Evolutionary conservation across 2,329 filamentous ascomycete species (phyloP), one percentile per base, ranked within the genome.

Genomic region (Penicillium expansum): DNA sequence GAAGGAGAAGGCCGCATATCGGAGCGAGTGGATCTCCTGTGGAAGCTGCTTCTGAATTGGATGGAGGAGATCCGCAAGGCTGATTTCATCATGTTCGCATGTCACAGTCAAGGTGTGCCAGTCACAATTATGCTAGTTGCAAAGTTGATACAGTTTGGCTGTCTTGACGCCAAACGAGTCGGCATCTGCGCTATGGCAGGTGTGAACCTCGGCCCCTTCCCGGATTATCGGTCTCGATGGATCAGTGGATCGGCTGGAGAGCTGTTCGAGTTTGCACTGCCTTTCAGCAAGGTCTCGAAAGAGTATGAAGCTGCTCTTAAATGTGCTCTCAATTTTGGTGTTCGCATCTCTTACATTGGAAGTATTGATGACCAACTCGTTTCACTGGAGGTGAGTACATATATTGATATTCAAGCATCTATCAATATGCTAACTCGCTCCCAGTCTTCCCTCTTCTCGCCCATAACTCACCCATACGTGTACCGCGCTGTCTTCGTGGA

Each of bases 321-420:
- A 67, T 83, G 84, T 10, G 88, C 89, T 1, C 79, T 99, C 7
- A 83, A 87, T 16, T 88, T 91, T 66, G 92, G 92, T 13, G 90
- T 90, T 14, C 85, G 91, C 39, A 85, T 97, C 48, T 89, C 92
- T 0, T 97, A 92, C 71, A 83, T 96, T 57, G 93, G 93, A 52
- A 97, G 92, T 73, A 95, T 99, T 50, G 94, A 99, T 71, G 94
- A 99, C 73, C 94, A 99, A 74, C 81, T 99, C 2, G 92, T 99
- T 14, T 93, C 92, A 4, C 80, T 99, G 70, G 93, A 97, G 80
- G 88, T 90, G 74, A 69, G 77, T 67, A 43, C 38, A 32, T 11
- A 6, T 11, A 7, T 24, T 7, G 18, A 14, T 13, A 22, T n/a
- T 16, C 16, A 38, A 30, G 13, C 11, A 22, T 9, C 18, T 1